Evolutionary conservation across 768 basidiomycete species (phyloP), one percentile per base, ranked within the genome.

Genomic region (Saitozyma podzolica): DNA sequence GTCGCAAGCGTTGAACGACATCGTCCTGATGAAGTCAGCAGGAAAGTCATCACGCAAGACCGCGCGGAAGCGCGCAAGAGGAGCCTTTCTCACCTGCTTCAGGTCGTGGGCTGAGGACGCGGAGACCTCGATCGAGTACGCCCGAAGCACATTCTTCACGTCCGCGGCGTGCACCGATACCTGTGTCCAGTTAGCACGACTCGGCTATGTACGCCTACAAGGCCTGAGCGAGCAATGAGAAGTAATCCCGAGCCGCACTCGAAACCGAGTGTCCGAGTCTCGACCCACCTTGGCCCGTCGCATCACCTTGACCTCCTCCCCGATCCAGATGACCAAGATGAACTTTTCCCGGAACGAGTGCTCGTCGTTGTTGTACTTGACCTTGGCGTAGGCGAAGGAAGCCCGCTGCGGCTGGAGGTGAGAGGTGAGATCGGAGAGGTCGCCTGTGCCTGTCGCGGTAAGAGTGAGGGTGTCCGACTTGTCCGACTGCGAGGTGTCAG

Each of bases 131-230:
- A 96, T 88, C 56, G 91, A 91, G 81, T 84, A 93, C 62, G 82
- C 70, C 41, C 86, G 85, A 70, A 97, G 80, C 60, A 88, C 87
- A 52, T 81, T 75, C 82, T 96, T 95, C 80, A 96, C 91, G 81
- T 92, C 88, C 67, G 89, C 89, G 29, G 87, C 75, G 75, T 97
- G 93, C 4, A 97, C 92, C 62, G 93, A 95, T 74, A 95, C 89
- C 92, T 94, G 70, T 45, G 56, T 57, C 62, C 56, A 65, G 63
- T 65, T 58, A 69, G 67, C 66, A 61, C 50, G 29, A 5, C 29
- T 29, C 29, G 29, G 29, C 5, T 2, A 29, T n/a, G n/a, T 29
- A 29, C 29, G 53, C 48, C 63, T 58, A 6, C 20, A 40, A 40
- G 6, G 20, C n/a, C 40, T 1, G 29, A 58, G 40, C 9, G 11